Evolutionary conservation across 257 asterid species (phyloP), one percentile per base, ranked within the genome.

Genomic region (Agastache rugosa): DNA sequence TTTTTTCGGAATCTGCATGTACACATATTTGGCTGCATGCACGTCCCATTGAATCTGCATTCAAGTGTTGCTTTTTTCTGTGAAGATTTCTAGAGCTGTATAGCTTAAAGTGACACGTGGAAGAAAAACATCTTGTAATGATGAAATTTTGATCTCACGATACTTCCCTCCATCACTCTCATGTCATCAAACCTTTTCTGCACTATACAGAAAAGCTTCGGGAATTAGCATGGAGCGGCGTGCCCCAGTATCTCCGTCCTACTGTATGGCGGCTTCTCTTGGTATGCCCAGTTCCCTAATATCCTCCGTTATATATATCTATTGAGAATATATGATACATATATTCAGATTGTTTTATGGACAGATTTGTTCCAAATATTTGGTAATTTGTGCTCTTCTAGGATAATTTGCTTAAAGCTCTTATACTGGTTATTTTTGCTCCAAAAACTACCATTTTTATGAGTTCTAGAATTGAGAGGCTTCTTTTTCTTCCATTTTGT

Each of bases 171-270:
- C 35, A 39, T 27, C 79, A 64, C 68, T 55, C 59, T 72, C 64
- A 37, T 44, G 31, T 3, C 45, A 11, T 68, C 19, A 58, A 23
- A 17, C 31, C 39, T 61, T 63, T 37, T 61, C 67, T 63, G 37
- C 42, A 41, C 59, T 63, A 9, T 80, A 83, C 91, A 93, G 99
- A 94, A 77, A 94, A 89, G 71, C 72, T 95, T 77, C 98, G 98
- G 23, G 99, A 92, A 73, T 78, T 90, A 75, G 90, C 99, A 72
- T 95, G 99, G 99, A 95, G 93, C 85, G 98, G 99, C 45, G 87
- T 94, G 67, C 99, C 99, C n/a, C 85, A 90, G 12, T 84, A 94
- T 83, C 53, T 92, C 78, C 96, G 99, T 39, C 99, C 98, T 39
- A 82, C 84, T 25, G 90, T 95, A 31, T 95, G 99, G 99, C 79